A percentile compares a stretch with the other conserved stretches of the same genome.
Conservation (phyloP, 129 eudicot genomes). For the Logfia minima region DNA sequence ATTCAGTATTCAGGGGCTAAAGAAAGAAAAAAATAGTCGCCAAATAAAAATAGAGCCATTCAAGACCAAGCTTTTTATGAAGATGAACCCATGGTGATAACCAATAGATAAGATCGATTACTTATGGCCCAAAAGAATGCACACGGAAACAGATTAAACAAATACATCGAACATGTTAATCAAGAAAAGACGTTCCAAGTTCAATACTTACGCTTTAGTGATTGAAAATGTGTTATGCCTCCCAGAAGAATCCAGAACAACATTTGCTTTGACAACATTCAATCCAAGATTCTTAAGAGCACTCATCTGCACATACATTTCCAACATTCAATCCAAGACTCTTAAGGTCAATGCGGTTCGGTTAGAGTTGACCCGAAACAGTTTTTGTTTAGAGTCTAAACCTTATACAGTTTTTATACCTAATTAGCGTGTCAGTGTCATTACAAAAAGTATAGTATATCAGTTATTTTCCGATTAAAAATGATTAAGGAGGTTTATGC, state of each 20-base stretch:
- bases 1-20: too few relatives aligned
- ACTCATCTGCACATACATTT: conserved; percentile 62
- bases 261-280: conserved; percentile 94
- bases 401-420: not conserved
- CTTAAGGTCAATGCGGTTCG: conserved; percentile 46
- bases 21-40: too few relatives aligned
- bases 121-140: not conserved
- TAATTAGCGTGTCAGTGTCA: not conserved
- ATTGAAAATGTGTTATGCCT: conserved; percentile 88
- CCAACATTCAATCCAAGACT: conserved; percentile 83
- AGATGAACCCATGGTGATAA: not conserved
- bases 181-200: conserved; percentile 13
- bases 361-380: not conserved
- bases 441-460: too few relatives aligned
- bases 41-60: not conserved
- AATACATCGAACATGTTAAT: not conserved
- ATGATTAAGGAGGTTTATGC: not conserved
- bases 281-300: conserved; percentile 90
- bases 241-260: conserved; percentile 89
- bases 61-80: not conserved
- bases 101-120: not conserved
- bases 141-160: not conserved
- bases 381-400: not conserved
- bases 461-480: too few relatives aligned
- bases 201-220: conserved; percentile 74